Evolutionary conservation across 371 early-diverging fungal genomes (phyloP).

Genomic region (Smittium mucronatum): DNA sequence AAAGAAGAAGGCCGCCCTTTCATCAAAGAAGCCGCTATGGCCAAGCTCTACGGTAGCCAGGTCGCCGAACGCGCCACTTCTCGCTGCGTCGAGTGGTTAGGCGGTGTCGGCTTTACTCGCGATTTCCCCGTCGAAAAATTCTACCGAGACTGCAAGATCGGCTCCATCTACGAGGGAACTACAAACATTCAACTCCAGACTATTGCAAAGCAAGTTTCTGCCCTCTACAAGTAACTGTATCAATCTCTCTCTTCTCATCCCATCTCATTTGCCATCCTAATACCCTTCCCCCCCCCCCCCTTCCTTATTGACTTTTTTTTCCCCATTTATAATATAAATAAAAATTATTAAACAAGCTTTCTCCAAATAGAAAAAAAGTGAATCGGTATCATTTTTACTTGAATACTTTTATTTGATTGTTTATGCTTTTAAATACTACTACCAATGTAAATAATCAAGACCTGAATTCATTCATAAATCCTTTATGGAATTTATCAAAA

Average conservation of each 20-base stretch:
- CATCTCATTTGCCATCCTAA: neutral
- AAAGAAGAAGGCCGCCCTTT: slow-evolving; percentile 87
- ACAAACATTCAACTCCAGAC: slow-evolving; percentile 95
- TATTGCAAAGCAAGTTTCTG: slow-evolving; percentile 76
- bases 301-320: too few relatives aligned
- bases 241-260: neutral
- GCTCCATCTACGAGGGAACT: slow-evolving; percentile 65
- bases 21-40: slow-evolving; percentile 94
- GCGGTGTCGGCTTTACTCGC: slow-evolving; percentile 93
- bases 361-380: too few relatives aligned
- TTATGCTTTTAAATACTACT: neutral
- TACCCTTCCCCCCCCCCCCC: neutral
- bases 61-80: slow-evolving; percentile 85
- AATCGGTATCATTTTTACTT: too few relatives aligned
- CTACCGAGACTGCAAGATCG: slow-evolving; percentile 94
- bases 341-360: too few relatives aligned
- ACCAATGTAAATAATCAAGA: neutral
- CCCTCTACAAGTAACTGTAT: slow-evolving; percentile 40
- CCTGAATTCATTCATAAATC: slow-evolving; percentile 59
- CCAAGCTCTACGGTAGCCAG: slow-evolving; percentile 89
- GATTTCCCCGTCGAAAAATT: slow-evolving; percentile 81
- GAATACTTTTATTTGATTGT: neutral
- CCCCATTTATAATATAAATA: too few relatives aligned
- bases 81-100: slow-evolving; percentile 90
- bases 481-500: slow-evolving; percentile 61